Conservation (phyloP, 192 early-diverging fungal species). For the Chytriomyces sp. region DNA sequence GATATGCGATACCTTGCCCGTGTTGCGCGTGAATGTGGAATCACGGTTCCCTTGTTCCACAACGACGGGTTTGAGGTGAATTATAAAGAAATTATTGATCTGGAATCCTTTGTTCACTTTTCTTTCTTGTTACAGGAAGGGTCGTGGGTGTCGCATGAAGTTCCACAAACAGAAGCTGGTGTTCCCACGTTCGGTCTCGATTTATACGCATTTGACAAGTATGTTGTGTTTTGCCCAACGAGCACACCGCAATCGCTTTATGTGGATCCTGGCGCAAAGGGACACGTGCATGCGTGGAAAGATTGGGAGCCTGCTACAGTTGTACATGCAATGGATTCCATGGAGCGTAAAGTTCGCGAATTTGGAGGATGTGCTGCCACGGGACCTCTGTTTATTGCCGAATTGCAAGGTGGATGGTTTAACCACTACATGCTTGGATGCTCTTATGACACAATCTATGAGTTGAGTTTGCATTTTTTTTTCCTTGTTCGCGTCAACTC, state of each 20-base stretch:
- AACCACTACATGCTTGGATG: slow-evolving; percentile 69
- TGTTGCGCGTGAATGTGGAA: slow-evolving; percentile 74
- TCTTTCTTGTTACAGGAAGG: slow-evolving; percentile 43
- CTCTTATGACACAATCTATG: slow-evolving; percentile 71
- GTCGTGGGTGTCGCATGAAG: slow-evolving; percentile 10
- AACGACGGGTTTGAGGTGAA: slow-evolving; percentile 76
- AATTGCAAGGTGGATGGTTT: slow-evolving; percentile 83
- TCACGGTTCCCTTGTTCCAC: slow-evolving; percentile 83
- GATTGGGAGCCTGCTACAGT: slow-evolving; percentile 64
- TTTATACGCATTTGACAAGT: slow-evolving; percentile 83
- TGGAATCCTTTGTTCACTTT: neutral
- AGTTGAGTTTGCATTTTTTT: slow-evolving; percentile 20
- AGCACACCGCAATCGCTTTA: slow-evolving; percentile 17
- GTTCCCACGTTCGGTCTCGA: slow-evolving; percentile 67
- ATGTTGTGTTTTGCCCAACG: slow-evolving; percentile 57
- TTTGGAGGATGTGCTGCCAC: slow-evolving; percentile 71
- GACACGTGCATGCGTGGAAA: slow-evolving; percentile 42
- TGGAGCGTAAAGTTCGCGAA: slow-evolving; percentile 69
- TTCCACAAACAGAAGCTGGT: neutral
- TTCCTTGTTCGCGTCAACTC: neutral
- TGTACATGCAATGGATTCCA: slow-evolving; percentile 57
- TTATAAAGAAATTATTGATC: neutral
- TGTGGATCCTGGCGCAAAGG: slow-evolving; percentile 1
- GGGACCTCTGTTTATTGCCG: slow-evolving; percentile 76
- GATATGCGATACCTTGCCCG: slow-evolving; percentile 80